A percentile compares a stretch with the other conserved stretches of the same genome.
These are phyloP conservation scores for Scedosporium apiospermum DNA, from an alignment of 2,329 filamentous ascomycete genomes.

Conservation along the genomic window DNA sequence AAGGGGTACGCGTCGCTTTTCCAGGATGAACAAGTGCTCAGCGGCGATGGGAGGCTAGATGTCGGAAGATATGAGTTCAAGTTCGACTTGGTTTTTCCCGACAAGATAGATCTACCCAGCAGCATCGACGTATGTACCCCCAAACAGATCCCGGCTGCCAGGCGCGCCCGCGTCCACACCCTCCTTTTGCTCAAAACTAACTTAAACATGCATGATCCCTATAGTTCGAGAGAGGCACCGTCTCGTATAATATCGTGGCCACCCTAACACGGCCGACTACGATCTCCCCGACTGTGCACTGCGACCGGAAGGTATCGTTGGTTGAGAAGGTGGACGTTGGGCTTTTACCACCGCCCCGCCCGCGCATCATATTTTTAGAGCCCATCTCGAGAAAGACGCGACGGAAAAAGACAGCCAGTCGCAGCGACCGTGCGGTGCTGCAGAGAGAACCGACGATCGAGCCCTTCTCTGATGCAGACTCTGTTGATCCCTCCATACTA, in stretches of 20 bases:
- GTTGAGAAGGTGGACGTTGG: conserved; percentile 81
- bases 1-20: conserved; percentile 75
- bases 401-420: conserved; percentile 37
- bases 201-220: background rate
- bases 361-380: conserved; percentile 78
- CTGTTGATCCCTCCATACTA: conserved; percentile 29
- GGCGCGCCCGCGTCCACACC: background rate
- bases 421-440: conserved; percentile 2
- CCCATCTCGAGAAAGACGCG: conserved; percentile 66
- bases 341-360: conserved; percentile 60
- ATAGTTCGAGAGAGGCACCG: conserved; percentile 90
- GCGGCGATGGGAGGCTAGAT: conserved; percentile 66
- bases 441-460: conserved; percentile 13
- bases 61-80: conserved; percentile 72
- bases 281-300: conserved; percentile 69
- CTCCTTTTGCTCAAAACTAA: background rate
- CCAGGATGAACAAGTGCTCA: conserved; percentile 71
- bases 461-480: conserved; percentile 26
- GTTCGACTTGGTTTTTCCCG: conserved; percentile 62
- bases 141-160: too few species aligned
- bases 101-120: conserved; percentile 60
- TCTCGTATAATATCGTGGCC: conserved; percentile 83
- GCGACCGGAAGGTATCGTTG: conserved; percentile 71
- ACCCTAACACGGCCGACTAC: conserved; percentile 83
- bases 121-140: conserved; percentile 74